Base-by-base conservation (phyloP, 345 rosid genomes). In the Gossypium anomalum region DNA sequence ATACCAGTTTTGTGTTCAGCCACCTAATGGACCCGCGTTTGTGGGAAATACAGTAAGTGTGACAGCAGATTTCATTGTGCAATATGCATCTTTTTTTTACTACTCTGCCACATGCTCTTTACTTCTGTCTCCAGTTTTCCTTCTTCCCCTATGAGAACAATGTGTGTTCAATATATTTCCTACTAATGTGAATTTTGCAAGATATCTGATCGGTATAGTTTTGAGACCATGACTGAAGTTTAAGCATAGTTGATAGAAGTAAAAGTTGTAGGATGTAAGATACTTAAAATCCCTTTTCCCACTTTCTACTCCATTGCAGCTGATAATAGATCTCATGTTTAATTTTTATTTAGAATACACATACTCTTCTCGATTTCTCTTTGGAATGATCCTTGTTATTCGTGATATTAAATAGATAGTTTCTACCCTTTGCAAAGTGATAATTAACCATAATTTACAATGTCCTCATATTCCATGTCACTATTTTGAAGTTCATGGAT, bases 1-100 rank as follows among this genome's bases (percentile, higher is more conserved):
- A 23, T 94, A 92, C 76, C 98, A 94, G 69, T 94, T 94, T 77
- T 89, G 87, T 85, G 88, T 94, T 77, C 98, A 94, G 82, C 98
- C 97, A 66, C 90, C 93, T 19, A 78, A 85, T 83, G 89, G 89
- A 73, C 93, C 96, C 16, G 90, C 98, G 73, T 93, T 92, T 77
- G 86, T 93, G 63, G 97, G 97, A 72, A 93, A 93, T 87, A 93
- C 98, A 83, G 98, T 84, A 83, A 52, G 85, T 79, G 45, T 41
- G 66, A 62, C 62, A 48, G 12, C 22, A 13, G 41, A 67, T 72
- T 65, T 77, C 67, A 22, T 62, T 52, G 6, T 45, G 9, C 47
- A 53, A 51, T 13, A 2, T 19, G 67, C 25, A 53, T 47, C 13
- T 4, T 23, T 15, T 57, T 58, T 57, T 23, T 60, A 23, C 49